A percentile compares a stretch with the other conserved stretches of the same genome.
Conservation (phyloP, 345 rosid species). For the Geranium rotundifolium region DNA sequence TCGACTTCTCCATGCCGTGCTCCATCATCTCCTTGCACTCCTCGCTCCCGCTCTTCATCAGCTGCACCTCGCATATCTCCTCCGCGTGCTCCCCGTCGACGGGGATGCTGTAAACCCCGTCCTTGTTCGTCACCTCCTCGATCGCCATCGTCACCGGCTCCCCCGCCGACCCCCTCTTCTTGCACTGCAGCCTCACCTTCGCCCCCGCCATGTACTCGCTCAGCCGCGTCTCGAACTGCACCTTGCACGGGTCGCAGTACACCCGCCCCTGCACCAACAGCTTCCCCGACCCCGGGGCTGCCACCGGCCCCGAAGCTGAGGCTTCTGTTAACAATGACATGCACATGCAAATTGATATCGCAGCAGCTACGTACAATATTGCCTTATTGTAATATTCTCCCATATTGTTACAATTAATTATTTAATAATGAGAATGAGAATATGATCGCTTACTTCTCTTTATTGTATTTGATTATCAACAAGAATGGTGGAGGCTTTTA, state of each 20-base stretch:
- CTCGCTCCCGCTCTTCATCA: slow-evolving; percentile 1
- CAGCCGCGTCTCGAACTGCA: slow-evolving; percentile 1
- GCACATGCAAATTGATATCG: too few species aligned
- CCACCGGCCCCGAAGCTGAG: too few species aligned
- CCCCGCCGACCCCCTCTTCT: neutral
- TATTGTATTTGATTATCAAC: too few species aligned
- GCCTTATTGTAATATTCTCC: too few species aligned
- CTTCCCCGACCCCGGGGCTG: too few species aligned
- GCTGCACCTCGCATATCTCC: slow-evolving; percentile 3
- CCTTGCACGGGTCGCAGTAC: slow-evolving; percentile 4
- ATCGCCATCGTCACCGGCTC: neutral
- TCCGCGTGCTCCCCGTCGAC: slow-evolving; percentile 6
- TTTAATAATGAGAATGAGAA: too few species aligned
- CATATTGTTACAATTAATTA: too few species aligned
- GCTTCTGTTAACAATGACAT: too few species aligned
- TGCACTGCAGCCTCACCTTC: neutral
- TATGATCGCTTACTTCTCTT: too few species aligned
- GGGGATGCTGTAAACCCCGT: neutral
- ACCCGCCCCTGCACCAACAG: neutral
- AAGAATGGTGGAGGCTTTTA: too few species aligned
- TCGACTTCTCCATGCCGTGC: neutral
- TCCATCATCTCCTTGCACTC: slow-evolving; percentile 1
- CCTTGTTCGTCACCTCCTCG: neutral
- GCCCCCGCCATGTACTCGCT: slow-evolving; percentile 1
- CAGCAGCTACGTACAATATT: neutral